A percentile compares a stretch with the other conserved stretches of the same genome.
phyloP scores from a whole-genome alignment of 768 basidiomycete genomes.

The Russula griseocarnosa region DNA sequence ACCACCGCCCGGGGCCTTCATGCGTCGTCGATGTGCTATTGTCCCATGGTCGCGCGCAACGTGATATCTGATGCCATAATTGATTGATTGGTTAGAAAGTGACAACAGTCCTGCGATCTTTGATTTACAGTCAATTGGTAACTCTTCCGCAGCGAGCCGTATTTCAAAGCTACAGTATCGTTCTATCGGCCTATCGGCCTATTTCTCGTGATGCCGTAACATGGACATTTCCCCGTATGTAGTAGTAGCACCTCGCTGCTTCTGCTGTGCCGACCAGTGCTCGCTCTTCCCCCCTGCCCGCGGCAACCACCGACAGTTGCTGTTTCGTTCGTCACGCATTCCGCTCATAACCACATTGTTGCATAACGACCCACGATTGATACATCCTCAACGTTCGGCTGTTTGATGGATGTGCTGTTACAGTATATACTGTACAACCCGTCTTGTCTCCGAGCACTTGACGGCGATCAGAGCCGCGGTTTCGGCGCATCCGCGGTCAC shows the following conservation, averaged over 20 bases:
- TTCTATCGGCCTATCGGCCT: background rate
- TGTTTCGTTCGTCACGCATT: background rate
- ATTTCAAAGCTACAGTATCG: background rate
- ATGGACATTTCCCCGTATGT: slow-evolving; percentile 5
- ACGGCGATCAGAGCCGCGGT: background rate
- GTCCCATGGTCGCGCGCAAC: background rate
- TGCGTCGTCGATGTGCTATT: background rate
- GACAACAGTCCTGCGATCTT: slow-evolving; percentile 12
- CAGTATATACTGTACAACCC: background rate
- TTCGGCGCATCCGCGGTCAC: background rate
- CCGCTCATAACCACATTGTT: too few species aligned
- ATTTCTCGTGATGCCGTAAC: slow-evolving; percentile 7
- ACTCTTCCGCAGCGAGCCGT: background rate
- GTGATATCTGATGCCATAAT: slow-evolving; percentile 16
- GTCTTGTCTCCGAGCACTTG: slow-evolving; percentile 3
- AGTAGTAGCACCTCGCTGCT: background rate
- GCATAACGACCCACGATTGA: background rate
- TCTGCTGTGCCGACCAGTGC: background rate
- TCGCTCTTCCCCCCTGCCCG: background rate
- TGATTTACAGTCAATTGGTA: slow-evolving; percentile 6
- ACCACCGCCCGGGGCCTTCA: slow-evolving; percentile 5
- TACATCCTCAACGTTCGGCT: background rate
- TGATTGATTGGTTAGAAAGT: background rate
- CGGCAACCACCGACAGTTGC: background rate
- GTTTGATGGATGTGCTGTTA: background rate